Base-by-base conservation (phyloP, 1,284 basidiomycete genomes). In the Fomes fomentarius region DNA sequence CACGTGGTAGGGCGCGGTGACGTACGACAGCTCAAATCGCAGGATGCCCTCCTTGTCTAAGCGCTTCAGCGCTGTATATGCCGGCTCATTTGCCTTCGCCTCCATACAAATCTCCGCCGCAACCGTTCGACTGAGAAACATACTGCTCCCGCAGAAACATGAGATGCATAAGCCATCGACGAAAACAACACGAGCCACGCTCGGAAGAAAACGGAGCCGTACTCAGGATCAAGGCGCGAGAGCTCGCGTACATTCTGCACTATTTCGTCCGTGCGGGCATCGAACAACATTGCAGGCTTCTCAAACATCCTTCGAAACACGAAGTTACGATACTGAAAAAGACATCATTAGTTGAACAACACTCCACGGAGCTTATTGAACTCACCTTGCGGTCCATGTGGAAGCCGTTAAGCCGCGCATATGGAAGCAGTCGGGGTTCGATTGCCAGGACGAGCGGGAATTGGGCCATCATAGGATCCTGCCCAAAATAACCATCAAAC, bases 281-380 rank as follows among this genome's bases (percentile, higher is more conserved):
- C 81, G 51, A 75, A 78, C 34, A 77, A 70, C 7, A 76, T 69
- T 15, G 78, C 66, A 37, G 79, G 76, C 54, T 82, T 80, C 69
- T 89, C 87, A 61, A 91, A 90, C 81, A 91, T 89, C 69, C 89
- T 89, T 50, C 88, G 85, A 66, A 90, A 90, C 11, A 91, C 82
- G 62, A 89, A 91, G 66, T 91, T 84, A 43, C 87, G 86, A 66
- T 91, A 89, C 87, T 90, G 60, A 47, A 47, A 34, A 54, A 53
- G 48, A 35, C 37, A 46, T 19, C 15, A 44, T 52, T 44, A 49
- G 46, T 49, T 48, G 47, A 31, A 56, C 38, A 47, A 30, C 25
- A 50, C 35, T 50, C 35, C 42, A 39, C 35, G 52, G 43, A 30
- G 49, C 19, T 40, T 5, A 11, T 31, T 39, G 52, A 57, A 48